A percentile compares a stretch with the other conserved stretches of the same genome.
Evolutionary conservation across 2,329 filamentous ascomycete species (phyloP).

Genomic region (Botryotinia convoluta): DNA sequence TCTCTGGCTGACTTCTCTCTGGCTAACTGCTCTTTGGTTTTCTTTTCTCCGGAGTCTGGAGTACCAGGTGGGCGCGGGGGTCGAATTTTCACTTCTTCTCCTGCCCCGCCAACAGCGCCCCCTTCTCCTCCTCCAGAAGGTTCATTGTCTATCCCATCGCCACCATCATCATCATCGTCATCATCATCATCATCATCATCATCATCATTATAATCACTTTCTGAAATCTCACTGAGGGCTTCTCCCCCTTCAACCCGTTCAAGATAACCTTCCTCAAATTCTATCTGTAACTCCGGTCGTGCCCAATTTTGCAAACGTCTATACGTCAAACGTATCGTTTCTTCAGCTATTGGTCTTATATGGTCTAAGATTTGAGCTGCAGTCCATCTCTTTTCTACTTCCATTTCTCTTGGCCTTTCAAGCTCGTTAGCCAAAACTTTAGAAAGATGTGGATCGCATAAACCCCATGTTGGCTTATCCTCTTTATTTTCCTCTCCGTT

Average conservation of each 20-base stretch:
- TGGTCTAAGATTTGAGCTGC: not conserved
- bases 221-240: not conserved
- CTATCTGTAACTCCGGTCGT: not conserved
- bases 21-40: not conserved
- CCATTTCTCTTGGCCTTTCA: constrained; percentile 2
- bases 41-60: not conserved
- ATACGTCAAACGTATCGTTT: not conserved
- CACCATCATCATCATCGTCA: not conserved
- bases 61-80: no score
- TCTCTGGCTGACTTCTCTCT: not conserved
- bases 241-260: not conserved
- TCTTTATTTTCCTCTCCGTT: not conserved
- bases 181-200: not conserved
- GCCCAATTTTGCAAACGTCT: not conserved
- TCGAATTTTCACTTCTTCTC: not conserved
- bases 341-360: not conserved
- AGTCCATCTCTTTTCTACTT: not conserved
- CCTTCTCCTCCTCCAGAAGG: no score
- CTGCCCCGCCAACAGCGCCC: not conserved
- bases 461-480: not conserved
- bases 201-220: not conserved
- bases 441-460: constrained; percentile 1
- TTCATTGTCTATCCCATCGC: not conserved
- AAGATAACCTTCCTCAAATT: not conserved
- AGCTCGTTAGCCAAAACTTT: not conserved